These are phyloP conservation scores for Aureobasidium subglaciale DNA, from an alignment of 2,329 filamentous ascomycete species.

Conservation along the genomic window DNA sequence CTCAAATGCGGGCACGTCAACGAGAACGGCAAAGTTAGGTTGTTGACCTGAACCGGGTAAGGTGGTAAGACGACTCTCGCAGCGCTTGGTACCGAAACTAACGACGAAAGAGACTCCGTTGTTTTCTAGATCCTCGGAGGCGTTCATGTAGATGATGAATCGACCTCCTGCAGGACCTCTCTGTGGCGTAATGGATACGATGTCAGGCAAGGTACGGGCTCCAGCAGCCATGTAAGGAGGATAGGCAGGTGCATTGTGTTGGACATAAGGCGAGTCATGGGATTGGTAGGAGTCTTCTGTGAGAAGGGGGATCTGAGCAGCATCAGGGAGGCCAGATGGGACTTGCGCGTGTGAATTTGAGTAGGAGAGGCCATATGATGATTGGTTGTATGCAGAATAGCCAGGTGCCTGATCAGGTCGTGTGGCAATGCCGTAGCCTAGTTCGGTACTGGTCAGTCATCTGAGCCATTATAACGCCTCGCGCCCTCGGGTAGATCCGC, in stretches of 20 bases:
- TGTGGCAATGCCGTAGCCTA: slow-evolving; percentile 49
- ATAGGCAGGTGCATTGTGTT: slow-evolving; percentile 53
- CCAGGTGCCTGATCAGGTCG: slow-evolving; percentile 52
- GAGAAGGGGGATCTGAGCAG: slow-evolving; percentile 39
- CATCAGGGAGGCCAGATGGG: slow-evolving; percentile 41
- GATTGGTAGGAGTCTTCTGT: slow-evolving; percentile 37
- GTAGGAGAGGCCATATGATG: slow-evolving; percentile 44
- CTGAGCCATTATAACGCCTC: slow-evolving; percentile 28
- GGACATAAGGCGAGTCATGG: slow-evolving; percentile 44
- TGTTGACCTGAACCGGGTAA: slow-evolving; percentile 49
- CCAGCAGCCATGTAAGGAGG: slow-evolving; percentile 60
- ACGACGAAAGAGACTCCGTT: slow-evolving; percentile 49
- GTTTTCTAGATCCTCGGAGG: slow-evolving; percentile 65
- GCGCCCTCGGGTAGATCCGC: slow-evolving; percentile 27
- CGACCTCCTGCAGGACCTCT: slow-evolving; percentile 63
- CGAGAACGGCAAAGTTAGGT: slow-evolving; percentile 65
- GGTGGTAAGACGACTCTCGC: slow-evolving; percentile 59
- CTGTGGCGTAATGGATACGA: slow-evolving; percentile 64
- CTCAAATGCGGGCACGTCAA: slow-evolving; percentile 62
- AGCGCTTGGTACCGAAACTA: slow-evolving; percentile 71
- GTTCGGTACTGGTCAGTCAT: slow-evolving; percentile 44
- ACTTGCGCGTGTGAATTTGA: slow-evolving; percentile 42
- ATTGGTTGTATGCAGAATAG: slow-evolving; percentile 43
- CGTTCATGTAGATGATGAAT: slow-evolving; percentile 66
- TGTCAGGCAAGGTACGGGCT: slow-evolving; percentile 52